Evolutionary conservation across 257 asterid species (phyloP), one percentile per base, ranked within the genome.

Genomic region (Jaltomata sinuosa): DNA sequence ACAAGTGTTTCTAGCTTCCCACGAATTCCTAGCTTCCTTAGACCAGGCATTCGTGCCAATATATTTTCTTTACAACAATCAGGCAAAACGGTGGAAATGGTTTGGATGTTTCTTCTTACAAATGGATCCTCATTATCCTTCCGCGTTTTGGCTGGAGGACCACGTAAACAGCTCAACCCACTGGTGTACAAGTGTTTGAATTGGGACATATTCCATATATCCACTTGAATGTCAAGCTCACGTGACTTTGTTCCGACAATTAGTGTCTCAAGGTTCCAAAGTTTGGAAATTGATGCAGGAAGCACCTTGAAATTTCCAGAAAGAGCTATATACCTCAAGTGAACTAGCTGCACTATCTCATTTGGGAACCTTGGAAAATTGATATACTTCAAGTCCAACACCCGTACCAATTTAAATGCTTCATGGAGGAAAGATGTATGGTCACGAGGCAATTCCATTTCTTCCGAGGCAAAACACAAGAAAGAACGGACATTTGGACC

Each of bases 191-290:
- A 85, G 72, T 91, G 92, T 54, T 90, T 82, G 29, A 91, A 65
- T 55, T 86, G 93, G 6, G 84, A 45, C 92, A 89, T 87, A 45
- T 87, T 89, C 89, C 90, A 91, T 29, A 91, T 59, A 81, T 89
- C 90, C 31, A 84, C 88, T 74, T 27, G 78, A 59, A 91, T 84
- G 47, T 85, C 71, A 25, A 91, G 90, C 15, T 80, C 85, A 16
- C 90, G 89, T 0, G 65, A 83, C 21, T 83, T 86, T 45, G 93
- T 87, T 34, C 77, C 18, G 11, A 91, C 82, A 31, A 86, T 80
- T 76, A 91, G 76, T 3, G 93, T 89, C 82, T 89, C 90, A 5
- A 91, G 87, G 62, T 91, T 89, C 91, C 91, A 88, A 5, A 91
- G 91, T 1, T 84, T 85, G 32, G 91, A 88, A 34, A 91, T 83